Percentiles rank a stretch among this genome's conserved stretches.
Evolutionary conservation across 352 stramenopile genomes (phyloP).

Genomic region (Globisporangium carolinianum): DNA sequence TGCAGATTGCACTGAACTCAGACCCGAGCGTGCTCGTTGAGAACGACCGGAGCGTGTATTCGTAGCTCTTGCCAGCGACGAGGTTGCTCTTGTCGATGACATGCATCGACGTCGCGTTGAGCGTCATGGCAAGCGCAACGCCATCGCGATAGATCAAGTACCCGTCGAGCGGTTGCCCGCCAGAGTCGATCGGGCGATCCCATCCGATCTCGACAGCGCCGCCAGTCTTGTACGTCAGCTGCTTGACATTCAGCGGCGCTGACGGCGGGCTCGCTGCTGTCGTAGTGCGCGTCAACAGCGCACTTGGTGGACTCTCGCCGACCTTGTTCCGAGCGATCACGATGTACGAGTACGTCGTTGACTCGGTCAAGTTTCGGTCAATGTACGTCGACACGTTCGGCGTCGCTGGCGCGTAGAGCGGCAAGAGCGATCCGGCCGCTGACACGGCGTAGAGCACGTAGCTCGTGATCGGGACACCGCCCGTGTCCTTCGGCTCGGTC

Average conservation of each 20-base stretch:
- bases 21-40: conserved; percentile 33
- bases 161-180: conserved; percentile 30
- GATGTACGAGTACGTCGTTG: conserved; percentile 40
- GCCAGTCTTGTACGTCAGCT: conserved; percentile 35
- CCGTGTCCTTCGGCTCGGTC: conserved; percentile 21
- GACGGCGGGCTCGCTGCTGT: conserved; percentile 35
- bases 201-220: conserved; percentile 53
- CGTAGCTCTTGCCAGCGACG: conserved; percentile 30
- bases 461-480: conserved; percentile 22
- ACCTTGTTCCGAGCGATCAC: conserved; percentile 29
- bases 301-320: conserved; percentile 32
- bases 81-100: conserved; percentile 35
- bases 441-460: conserved; percentile 24
- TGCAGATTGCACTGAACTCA: conserved; percentile 25
- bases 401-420: conserved; percentile 20
- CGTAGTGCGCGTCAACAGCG: conserved; percentile 24
- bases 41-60: conserved; percentile 35
- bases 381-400: conserved; percentile 20
- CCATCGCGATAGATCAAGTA: conserved; percentile 58
- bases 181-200: conserved; percentile 44
- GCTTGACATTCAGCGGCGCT: conserved; percentile 30
- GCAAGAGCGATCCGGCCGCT: conserved; percentile 3
- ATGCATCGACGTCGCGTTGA: conserved; percentile 12
- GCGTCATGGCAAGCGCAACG: conserved; percentile 14
- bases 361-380: conserved; percentile 41